phyloP scores from a whole-genome alignment of 805 yeast species.

The Brettanomyces sp. region DNA sequence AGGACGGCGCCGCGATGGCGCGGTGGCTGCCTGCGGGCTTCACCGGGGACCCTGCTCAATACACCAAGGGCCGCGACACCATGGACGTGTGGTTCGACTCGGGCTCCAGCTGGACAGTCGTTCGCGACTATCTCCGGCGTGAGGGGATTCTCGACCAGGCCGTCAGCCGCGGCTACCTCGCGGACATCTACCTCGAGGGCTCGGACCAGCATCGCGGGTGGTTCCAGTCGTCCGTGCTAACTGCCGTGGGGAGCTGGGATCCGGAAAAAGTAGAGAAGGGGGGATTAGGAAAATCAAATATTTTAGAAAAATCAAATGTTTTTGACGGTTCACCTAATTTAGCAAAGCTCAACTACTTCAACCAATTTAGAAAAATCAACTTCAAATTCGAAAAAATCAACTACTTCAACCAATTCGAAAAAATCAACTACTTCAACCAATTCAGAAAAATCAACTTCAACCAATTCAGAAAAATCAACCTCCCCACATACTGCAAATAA shows the following conservation, averaged over 20 bases:
- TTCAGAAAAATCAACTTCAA: too few species aligned
- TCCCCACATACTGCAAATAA: too few species aligned
- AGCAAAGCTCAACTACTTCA: too few species aligned
- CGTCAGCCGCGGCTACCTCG: conserved; percentile 32
- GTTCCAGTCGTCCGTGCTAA: conserved; percentile 90
- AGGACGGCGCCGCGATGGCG: conserved; percentile 26
- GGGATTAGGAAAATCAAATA: too few species aligned
- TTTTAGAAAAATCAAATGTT: too few species aligned
- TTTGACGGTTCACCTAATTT: too few species aligned
- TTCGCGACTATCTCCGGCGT: conserved; percentile 31
- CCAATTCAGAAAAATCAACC: too few species aligned
- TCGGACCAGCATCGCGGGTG: conserved; percentile 99
- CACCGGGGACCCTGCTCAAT: conserved; percentile 32
- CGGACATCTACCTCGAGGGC: conserved; percentile 90
- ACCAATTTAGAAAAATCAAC: too few species aligned
- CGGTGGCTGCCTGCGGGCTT: conserved; percentile 67
- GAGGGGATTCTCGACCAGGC: conserved; percentile 25
- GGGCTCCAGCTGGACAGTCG: conserved; percentile 81
- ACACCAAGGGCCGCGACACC: conserved; percentile 71
- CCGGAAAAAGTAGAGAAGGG: too few species aligned
- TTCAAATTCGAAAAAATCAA: too few species aligned
- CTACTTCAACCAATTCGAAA: too few species aligned
- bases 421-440: too few species aligned
- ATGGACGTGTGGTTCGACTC: conserved; percentile 99
- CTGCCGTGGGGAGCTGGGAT: conserved; percentile 45